These are phyloP conservation scores for Morella rubra DNA, from an alignment of 306 rosid species.

Conservation along the genomic window DNA sequence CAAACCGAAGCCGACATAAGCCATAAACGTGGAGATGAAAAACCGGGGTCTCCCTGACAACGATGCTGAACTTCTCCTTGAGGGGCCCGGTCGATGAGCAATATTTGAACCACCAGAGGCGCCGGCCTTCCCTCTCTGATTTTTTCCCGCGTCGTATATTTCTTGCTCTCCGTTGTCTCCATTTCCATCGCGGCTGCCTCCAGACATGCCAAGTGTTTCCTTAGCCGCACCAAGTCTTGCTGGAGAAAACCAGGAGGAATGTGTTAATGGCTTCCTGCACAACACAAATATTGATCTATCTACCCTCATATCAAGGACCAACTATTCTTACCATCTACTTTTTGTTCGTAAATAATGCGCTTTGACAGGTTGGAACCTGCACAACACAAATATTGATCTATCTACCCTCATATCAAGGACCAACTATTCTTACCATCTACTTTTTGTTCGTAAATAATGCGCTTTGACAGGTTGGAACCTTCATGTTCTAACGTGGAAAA, in stretches of 20 bases:
- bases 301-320: not conserved
- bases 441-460: not conserved
- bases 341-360: not conserved
- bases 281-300: not conserved
- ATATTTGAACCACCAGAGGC: conserved; percentile 19
- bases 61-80: not conserved
- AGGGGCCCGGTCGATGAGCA: not conserved
- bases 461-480: not conserved
- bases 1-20: not conserved
- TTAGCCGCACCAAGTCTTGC: not conserved
- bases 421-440: conserved; percentile 3
- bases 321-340: conserved; percentile 11
- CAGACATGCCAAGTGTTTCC: not conserved
- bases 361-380: not conserved
- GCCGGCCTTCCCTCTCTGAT: conserved; percentile 22
- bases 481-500: not conserved
- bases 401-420: not conserved
- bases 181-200: not conserved
- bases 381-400: not conserved
- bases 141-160: conserved; percentile 5
- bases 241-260: not conserved
- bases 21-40: conserved; percentile 6
- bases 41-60: not conserved
- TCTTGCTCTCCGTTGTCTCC: not conserved
- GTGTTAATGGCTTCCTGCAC: not conserved